Evolutionary conservation across 352 stramenopile species (phyloP).

Genomic region (Phytophthora pinifolia): DNA sequence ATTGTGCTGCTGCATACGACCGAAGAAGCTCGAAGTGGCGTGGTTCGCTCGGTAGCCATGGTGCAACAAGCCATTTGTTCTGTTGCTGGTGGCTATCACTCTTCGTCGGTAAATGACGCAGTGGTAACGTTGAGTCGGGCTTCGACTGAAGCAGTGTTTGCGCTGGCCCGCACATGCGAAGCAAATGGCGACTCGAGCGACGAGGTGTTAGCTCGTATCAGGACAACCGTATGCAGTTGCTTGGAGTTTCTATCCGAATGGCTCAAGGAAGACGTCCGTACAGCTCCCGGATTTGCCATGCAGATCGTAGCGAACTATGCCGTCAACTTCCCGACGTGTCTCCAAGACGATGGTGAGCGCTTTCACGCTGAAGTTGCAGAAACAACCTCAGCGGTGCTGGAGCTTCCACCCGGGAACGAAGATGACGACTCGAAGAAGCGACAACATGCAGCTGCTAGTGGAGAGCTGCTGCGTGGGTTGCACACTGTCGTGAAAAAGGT

Average conservation of each 20-base stretch:
- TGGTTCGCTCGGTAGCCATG: conserved; percentile 39
- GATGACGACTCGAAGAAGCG: conserved; percentile 20
- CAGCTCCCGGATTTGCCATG: conserved; percentile 39
- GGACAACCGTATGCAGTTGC: conserved; percentile 26
- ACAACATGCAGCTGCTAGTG: conserved; percentile 21
- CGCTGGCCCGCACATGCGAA: conserved; percentile 40
- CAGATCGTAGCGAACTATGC: conserved; percentile 43
- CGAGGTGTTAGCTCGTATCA: conserved; percentile 18
- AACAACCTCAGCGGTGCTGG: conserved; percentile 23
- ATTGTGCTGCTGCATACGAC: conserved; percentile 59
- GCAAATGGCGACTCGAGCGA: not conserved
- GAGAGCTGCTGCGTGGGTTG: conserved; percentile 41
- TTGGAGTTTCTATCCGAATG: conserved; percentile 41
- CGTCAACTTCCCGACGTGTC: conserved; percentile 30
- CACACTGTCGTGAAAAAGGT: conserved; percentile 42
- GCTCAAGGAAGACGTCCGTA: conserved; percentile 40
- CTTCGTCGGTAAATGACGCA: conserved; percentile 29
- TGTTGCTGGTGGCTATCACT: conserved; percentile 25
- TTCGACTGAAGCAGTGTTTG: conserved; percentile 40
- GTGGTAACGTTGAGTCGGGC: conserved; percentile 41
- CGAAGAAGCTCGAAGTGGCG: conserved; percentile 31
- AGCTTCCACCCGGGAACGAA: conserved; percentile 1
- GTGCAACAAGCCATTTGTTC: conserved; percentile 39
- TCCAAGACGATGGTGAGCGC: conserved; percentile 27
- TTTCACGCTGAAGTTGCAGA: conserved; percentile 46